Percentiles rank a stretch among this genome's conserved stretches.
phyloP scores from a whole-genome alignment of 2,329 filamentous ascomycete genomes.

The Claviceps sp. region DNA sequence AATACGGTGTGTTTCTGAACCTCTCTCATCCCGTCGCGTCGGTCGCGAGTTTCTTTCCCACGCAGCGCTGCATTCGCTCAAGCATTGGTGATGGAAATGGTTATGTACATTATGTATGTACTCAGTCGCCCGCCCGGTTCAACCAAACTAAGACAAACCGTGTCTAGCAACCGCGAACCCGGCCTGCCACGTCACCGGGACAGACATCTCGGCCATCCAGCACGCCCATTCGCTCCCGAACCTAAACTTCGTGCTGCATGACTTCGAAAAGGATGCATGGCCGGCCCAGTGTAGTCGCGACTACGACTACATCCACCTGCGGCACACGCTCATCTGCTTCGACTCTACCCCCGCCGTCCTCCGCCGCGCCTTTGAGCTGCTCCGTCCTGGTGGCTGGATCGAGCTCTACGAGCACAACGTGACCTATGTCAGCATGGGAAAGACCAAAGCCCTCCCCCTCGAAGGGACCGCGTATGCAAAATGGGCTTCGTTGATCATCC shows the following conservation, averaged over 20 bases:
- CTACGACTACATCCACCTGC: conserved; percentile 42
- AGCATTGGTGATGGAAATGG: too few relatives aligned
- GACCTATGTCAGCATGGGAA: conserved; percentile 9
- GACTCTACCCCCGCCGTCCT: conserved; percentile 35
- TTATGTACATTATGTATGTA: too few relatives aligned
- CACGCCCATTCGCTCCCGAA: conserved; percentile 25
- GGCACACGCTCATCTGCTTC: conserved; percentile 37
- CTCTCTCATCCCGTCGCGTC: too few relatives aligned
- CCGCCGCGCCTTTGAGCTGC: conserved; percentile 27
- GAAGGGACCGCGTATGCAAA: conserved; percentile 6
- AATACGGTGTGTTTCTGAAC: conserved; percentile 22
- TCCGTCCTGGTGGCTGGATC: conserved; percentile 28
- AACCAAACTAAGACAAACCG: too few relatives aligned
- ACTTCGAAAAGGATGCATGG: conserved; percentile 38
- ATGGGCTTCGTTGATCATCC: conserved; percentile 3
- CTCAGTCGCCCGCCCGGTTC: too few relatives aligned
- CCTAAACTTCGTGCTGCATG: conserved; percentile 40
- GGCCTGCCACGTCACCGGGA: conserved; percentile 25
- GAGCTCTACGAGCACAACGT: conserved; percentile 23
- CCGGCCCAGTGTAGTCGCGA: conserved; percentile 21
- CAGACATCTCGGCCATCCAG: conserved; percentile 36
- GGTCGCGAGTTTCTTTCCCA: too few relatives aligned
- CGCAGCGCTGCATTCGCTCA: too few relatives aligned
- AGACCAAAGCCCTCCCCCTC: background rate
- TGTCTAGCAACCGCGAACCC: conserved; percentile 20